Conservation (phyloP, 2,329 filamentous ascomycete genomes). For the Neonectria punicea region DNA sequence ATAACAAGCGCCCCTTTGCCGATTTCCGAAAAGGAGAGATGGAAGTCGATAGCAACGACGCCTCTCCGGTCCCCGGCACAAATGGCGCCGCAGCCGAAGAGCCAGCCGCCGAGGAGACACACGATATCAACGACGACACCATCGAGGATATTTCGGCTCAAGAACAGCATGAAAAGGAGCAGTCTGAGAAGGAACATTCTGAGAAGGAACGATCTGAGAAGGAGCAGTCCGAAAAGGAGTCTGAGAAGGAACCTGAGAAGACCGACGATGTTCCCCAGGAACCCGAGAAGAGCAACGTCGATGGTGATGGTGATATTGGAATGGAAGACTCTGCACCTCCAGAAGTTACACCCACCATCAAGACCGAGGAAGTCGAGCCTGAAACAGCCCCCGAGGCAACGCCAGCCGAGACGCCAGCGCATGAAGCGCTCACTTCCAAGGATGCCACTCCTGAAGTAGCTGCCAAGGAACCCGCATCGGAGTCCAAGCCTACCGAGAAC, state of each 20-base stretch:
- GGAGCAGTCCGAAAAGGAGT: slow-evolving; percentile 52
- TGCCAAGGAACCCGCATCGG: slow-evolving; percentile 29
- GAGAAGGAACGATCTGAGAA: slow-evolving; percentile 44
- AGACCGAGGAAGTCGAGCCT: slow-evolving; percentile 38
- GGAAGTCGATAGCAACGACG: slow-evolving; percentile 51
- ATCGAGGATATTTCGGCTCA: slow-evolving; percentile 55
- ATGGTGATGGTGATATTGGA: slow-evolving; percentile 62
- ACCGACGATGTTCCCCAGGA: slow-evolving; percentile 31
- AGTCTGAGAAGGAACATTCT: slow-evolving; percentile 45
- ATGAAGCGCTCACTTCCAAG: slow-evolving; percentile 28
- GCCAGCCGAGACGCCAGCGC: slow-evolving; percentile 32
- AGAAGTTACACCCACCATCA: slow-evolving; percentile 39
- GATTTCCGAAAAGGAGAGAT: slow-evolving; percentile 60
- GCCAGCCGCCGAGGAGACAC: slow-evolving; percentile 43
- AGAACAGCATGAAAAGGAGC: slow-evolving; percentile 43
- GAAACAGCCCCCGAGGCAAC: slow-evolving; percentile 30
- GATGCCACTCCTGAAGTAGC: slow-evolving; percentile 17
- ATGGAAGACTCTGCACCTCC: slow-evolving; percentile 54
- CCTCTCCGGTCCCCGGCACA: slow-evolving; percentile 50
- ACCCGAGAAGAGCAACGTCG: slow-evolving; percentile 46
- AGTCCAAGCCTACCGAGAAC: slow-evolving; percentile 35
- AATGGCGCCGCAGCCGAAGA: slow-evolving; percentile 46
- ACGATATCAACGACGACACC: slow-evolving; percentile 54
- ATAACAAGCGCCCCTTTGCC: slow-evolving; percentile 61
- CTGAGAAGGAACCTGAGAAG: slow-evolving; percentile 42